phyloP scores from a whole-genome alignment of 208 protist species.

The Leptomonas pyrrhocoris region DNA sequence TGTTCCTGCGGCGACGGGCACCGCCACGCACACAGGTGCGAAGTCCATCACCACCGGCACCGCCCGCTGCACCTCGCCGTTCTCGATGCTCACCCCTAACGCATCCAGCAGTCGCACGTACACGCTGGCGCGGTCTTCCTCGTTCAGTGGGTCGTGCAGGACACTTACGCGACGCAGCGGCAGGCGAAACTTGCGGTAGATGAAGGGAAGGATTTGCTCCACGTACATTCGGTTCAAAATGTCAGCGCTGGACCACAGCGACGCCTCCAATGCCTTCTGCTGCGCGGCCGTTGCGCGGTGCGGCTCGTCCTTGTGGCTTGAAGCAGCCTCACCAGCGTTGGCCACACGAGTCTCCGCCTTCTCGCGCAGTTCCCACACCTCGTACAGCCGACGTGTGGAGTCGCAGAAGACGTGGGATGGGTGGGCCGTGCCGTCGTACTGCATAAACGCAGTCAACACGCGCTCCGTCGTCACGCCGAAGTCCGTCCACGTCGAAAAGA shows the following conservation, averaged over 20 bases:
- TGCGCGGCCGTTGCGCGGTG: neutral
- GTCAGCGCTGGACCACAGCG: constrained; percentile 37
- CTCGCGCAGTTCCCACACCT: constrained; percentile 5
- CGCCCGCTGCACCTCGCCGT: constrained; percentile 23
- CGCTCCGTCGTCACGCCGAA: constrained; percentile 40
- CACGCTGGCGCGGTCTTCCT: constrained; percentile 37
- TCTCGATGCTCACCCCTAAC: constrained; percentile 34
- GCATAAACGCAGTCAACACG: constrained; percentile 43
- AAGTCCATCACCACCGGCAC: constrained; percentile 43
- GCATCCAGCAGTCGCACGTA: constrained; percentile 41
- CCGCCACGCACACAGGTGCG: constrained; percentile 7
- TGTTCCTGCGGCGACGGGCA: neutral
- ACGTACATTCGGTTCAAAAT: constrained; percentile 35
- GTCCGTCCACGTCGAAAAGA: constrained; percentile 7
- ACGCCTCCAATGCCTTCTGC: constrained; percentile 10
- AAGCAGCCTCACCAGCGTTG: neutral
- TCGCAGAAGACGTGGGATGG: constrained; percentile 35
- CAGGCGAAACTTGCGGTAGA: constrained; percentile 52
- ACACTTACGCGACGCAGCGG: constrained; percentile 16
- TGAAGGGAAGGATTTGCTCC: constrained; percentile 39
- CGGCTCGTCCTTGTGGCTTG: neutral
- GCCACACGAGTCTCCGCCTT: neutral
- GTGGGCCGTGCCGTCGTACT: constrained; percentile 45
- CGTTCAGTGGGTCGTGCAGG: constrained; percentile 32
- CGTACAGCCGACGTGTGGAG: constrained; percentile 7